A percentile compares a stretch with the other conserved stretches of the same genome.
Evolutionary conservation across 192 early-diverging fungal species (phyloP).

Genomic region (Backusella parvicylindrica): DNA sequence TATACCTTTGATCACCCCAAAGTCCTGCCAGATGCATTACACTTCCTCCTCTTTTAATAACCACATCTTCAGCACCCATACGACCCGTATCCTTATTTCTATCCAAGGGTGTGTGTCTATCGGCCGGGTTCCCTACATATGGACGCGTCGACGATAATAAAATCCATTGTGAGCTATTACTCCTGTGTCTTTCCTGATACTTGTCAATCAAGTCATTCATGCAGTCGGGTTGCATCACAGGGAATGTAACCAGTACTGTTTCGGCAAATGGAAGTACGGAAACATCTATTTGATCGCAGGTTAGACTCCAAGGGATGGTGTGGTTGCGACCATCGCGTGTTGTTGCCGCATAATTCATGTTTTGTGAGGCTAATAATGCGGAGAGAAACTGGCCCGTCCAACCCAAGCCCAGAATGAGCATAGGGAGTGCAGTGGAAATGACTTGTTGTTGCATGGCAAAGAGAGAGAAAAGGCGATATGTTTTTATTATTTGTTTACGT

Average conservation of each 20-base stretch:
- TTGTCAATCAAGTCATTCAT: constrained; percentile 25
- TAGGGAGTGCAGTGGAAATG: constrained; percentile 13
- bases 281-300: constrained; percentile 32
- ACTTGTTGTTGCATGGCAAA: constrained; percentile 10
- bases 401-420: constrained; percentile 30
- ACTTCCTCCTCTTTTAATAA: constrained; percentile 34
- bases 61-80: constrained; percentile 33
- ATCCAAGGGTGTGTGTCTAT: constrained; percentile 35
- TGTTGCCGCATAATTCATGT: constrained; percentile 24
- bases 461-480: background rate
- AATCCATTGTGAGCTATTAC: constrained; percentile 21
- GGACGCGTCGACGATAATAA: constrained; percentile 37
- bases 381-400: constrained; percentile 33
- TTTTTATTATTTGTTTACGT: background rate
- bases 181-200: constrained; percentile 27
- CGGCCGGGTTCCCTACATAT: constrained; percentile 21
- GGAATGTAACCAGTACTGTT: constrained; percentile 59
- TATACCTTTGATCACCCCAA: constrained; percentile 45
- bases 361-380: background rate
- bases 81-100: constrained; percentile 30
- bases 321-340: constrained; percentile 46
- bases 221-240: constrained; percentile 34
- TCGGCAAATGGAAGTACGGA: constrained; percentile 40
- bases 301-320: constrained; percentile 48
- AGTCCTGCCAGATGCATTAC: constrained; percentile 58